phyloP scores from a whole-genome alignment of 2,329 filamentous ascomycete genomes.

The Xylaria sp. region DNA sequence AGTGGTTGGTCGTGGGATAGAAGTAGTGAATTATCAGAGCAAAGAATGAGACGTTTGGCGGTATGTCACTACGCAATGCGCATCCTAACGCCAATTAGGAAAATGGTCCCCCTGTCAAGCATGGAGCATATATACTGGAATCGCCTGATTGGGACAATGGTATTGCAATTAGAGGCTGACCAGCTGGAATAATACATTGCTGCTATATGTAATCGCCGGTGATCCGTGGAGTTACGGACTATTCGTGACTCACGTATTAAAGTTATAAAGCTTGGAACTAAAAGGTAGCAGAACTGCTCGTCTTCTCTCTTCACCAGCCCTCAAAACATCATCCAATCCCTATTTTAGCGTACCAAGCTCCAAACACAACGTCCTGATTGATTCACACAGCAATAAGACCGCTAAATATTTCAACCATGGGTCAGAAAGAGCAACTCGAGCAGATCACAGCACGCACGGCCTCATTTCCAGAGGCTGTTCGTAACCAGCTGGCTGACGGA shows the following conservation, averaged over 20 bases:
- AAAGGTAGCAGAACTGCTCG: background rate
- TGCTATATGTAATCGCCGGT: too few species aligned
- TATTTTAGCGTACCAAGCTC: too few species aligned
- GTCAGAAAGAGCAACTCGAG: conserved; percentile 33
- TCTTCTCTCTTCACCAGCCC: background rate
- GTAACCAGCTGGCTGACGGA: conserved; percentile 23
- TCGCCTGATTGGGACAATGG: background rate
- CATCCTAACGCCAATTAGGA: background rate
- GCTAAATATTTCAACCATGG: conserved; percentile 17
- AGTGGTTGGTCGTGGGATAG: background rate
- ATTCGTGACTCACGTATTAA: background rate
- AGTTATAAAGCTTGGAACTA: background rate
- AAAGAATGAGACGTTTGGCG: background rate
- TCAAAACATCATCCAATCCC: background rate
- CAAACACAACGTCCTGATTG: background rate
- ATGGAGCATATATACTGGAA: background rate
- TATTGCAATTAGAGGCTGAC: background rate
- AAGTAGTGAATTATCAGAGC: background rate
- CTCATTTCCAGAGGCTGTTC: conserved; percentile 23
- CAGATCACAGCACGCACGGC: conserved; percentile 18
- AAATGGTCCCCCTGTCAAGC: background rate
- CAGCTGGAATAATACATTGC: too few species aligned
- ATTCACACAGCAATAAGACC: background rate
- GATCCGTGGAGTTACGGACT: too few species aligned
- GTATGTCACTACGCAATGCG: background rate